These are phyloP conservation scores for Ziziphus jujuba DNA, from an alignment of 306 rosid species.

Conservation along the genomic window DNA sequence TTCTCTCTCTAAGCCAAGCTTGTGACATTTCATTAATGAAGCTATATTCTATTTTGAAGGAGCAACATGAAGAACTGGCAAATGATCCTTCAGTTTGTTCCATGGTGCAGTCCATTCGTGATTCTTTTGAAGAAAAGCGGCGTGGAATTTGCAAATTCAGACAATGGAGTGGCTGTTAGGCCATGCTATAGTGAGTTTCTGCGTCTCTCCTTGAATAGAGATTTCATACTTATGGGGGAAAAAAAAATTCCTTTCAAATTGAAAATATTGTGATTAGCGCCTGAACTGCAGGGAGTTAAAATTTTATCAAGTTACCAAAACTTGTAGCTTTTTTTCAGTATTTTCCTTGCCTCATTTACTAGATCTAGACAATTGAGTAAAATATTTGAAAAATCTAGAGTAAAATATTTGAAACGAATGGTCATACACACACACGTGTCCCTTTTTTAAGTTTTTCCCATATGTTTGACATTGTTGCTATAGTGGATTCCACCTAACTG, in stretches of 20 bases:
- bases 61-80: slow-evolving; percentile 54
- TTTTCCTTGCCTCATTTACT: background rate
- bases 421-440: background rate
- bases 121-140: slow-evolving; percentile 55
- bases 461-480: no score
- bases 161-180: slow-evolving; percentile 53
- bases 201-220: background rate
- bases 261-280: background rate
- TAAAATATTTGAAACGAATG: background rate
- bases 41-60: slow-evolving; percentile 50
- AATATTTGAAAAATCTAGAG: background rate
- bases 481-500: slow-evolving; percentile 6
- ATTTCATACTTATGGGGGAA: background rate
- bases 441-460: no score
- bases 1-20: background rate
- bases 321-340: background rate
- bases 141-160: slow-evolving; percentile 88
- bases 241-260: background rate
- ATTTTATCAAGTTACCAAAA: no score
- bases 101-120: slow-evolving; percentile 67
- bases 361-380: background rate
- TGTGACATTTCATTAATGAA: background rate
- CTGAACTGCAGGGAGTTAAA: background rate
- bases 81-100: slow-evolving; percentile 49
- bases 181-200: slow-evolving; percentile 22